Evolutionary conservation across 2,329 filamentous ascomycete species (phyloP).

Genomic region (Davidsoniella eucalypti): DNA sequence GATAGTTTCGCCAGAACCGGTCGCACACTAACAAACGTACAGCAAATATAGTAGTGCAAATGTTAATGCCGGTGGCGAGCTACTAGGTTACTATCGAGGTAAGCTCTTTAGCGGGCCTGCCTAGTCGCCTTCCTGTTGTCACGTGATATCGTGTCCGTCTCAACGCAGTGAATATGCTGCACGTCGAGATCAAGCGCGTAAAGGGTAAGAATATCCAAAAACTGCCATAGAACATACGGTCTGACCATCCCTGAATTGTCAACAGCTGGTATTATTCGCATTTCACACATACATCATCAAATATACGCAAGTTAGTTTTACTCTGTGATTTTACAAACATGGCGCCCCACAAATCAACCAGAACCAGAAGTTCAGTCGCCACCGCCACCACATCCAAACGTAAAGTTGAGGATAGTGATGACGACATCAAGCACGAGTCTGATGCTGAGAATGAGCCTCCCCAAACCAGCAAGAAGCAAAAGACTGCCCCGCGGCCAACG

Average conservation of each 20-base stretch:
- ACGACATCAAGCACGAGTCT: constrained; percentile 15
- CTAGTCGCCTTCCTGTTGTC: too few species aligned
- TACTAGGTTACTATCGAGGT: too few species aligned
- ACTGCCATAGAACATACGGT: not conserved
- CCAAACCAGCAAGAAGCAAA: constrained; percentile 28
- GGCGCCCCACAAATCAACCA: constrained; percentile 8
- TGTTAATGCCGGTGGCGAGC: too few species aligned
- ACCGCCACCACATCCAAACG: constrained; percentile 5
- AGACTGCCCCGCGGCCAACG: constrained; percentile 15
- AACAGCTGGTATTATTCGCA: not conserved
- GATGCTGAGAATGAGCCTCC: constrained; percentile 13
- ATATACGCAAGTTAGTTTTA: not conserved
- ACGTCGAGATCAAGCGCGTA: not conserved
- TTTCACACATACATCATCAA: not conserved
- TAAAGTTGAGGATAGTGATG: constrained; percentile 16
- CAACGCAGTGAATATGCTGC: too few species aligned
- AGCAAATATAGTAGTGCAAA: too few species aligned
- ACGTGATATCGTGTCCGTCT: too few species aligned
- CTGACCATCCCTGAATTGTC: not conserved
- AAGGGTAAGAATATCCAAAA: not conserved
- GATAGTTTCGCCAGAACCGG: too few species aligned
- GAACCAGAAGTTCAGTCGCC: constrained; percentile 4
- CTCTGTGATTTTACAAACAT: not conserved
- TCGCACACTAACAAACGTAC: too few species aligned
- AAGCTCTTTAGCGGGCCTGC: too few species aligned